Conservation (phyloP, 805 yeast species). For the Kodamaea restingae region DNA sequence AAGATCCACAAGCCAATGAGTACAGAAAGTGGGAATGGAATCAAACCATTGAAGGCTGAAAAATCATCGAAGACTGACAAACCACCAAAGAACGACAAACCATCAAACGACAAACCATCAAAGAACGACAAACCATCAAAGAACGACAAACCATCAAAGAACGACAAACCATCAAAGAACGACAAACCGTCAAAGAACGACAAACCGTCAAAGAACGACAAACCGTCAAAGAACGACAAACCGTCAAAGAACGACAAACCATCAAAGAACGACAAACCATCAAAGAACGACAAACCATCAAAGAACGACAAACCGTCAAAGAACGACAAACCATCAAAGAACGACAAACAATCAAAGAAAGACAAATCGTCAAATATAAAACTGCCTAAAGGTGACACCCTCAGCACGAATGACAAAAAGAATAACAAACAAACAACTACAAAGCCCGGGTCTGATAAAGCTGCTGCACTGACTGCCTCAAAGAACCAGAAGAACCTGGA, state of each 20-base stretch:
- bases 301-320: neutral
- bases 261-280: neutral
- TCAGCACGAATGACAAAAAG: too few relatives aligned
- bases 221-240: neutral
- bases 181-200: too few relatives aligned
- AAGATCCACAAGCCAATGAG: neutral
- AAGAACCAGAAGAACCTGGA: neutral
- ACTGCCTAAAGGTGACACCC: too few relatives aligned
- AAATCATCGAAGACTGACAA: too few relatives aligned
- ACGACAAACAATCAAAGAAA: neutral
- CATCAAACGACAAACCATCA: neutral
- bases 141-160: neutral
- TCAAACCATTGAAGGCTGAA: neutral
- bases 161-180: too few relatives aligned
- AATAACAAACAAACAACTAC: neutral
- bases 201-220: neutral
- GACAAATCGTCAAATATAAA: too few relatives aligned
- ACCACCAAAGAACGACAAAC: too few relatives aligned
- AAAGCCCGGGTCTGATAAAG: neutral
- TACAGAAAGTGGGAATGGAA: neutral
- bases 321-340: neutral
- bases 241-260: neutral
- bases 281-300: too few relatives aligned
- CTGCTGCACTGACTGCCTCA: neutral
- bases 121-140: neutral